Conservation (phyloP, 495 filamentous ascomycete species). For the Emericellopsis terricola region DNA sequence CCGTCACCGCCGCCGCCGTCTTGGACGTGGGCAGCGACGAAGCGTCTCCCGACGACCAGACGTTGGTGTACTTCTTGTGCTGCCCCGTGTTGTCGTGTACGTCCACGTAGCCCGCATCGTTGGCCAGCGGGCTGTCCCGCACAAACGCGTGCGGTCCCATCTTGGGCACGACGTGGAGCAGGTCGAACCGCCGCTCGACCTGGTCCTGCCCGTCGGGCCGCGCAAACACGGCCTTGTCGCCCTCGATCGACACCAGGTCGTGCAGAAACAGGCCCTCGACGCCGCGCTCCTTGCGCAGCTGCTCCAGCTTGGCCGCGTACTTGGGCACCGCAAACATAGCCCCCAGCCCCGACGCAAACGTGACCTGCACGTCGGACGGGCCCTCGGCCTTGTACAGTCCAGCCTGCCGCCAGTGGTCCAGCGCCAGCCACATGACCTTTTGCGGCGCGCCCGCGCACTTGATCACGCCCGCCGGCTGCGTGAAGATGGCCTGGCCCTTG, state of each 20-base stretch:
- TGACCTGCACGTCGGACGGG: conserved; percentile 37
- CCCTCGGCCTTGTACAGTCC: conserved; percentile 34
- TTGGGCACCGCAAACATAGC: conserved; percentile 54
- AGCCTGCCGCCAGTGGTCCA: conserved; percentile 43
- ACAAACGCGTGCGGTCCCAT: conserved; percentile 42
- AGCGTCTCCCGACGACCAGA: conserved; percentile 54
- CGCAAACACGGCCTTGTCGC: conserved; percentile 34
- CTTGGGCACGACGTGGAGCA: conserved; percentile 44
- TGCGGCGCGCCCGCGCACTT: conserved; percentile 57
- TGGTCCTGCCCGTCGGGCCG: conserved; percentile 22
- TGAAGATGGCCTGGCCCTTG: conserved; percentile 47
- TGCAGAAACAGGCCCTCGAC: conserved; percentile 51
- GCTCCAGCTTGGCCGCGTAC: conserved; percentile 42
- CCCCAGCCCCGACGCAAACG: conserved; percentile 42
- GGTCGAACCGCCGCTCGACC: conserved; percentile 35
- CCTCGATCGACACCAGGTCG: conserved; percentile 42
- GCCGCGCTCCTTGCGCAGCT: conserved; percentile 40
- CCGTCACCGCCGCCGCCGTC: conserved; percentile 47
- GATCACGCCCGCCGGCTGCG: conserved; percentile 44
- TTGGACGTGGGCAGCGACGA: conserved; percentile 49
- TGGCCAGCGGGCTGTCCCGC: conserved; percentile 36
- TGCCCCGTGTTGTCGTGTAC: conserved; percentile 40
- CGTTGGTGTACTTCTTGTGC: conserved; percentile 44
- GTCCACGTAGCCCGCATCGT: conserved; percentile 45
- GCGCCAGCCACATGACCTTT: conserved; percentile 54